Evolutionary conservation across 345 rosid genomes (phyloP).

Genomic region (Rhodamnia rubescens): DNA sequence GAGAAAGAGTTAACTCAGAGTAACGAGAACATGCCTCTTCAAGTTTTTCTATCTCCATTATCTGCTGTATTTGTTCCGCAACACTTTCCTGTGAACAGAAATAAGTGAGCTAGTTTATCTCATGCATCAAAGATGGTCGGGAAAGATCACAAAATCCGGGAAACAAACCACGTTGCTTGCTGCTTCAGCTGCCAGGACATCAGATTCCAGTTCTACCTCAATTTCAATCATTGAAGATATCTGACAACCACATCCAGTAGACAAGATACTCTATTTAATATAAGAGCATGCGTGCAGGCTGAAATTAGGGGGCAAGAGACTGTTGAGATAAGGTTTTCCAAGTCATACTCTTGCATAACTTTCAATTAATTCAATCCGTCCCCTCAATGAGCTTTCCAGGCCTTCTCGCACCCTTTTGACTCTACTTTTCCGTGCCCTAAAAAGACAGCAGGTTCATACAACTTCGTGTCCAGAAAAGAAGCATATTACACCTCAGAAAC

Average conservation of each 20-base stretch:
- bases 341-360: conserved; percentile 76
- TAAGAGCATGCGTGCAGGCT: background rate
- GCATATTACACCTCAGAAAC: background rate
- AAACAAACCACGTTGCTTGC: conserved; percentile 56
- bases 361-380: conserved; percentile 80
- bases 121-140: background rate
- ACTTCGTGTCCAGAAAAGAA: background rate
- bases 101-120: background rate
- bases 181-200: conserved; percentile 95
- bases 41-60: conserved; percentile 93
- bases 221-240: conserved; percentile 98
- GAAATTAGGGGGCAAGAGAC: background rate
- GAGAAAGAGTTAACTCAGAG: background rate
- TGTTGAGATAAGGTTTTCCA: background rate
- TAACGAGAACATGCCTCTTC: conserved; percentile 54
- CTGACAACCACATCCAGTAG: conserved; percentile 18
- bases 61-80: conserved; percentile 73
- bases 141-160: background rate
- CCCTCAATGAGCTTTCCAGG: conserved; percentile 63
- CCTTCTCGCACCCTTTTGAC: conserved; percentile 76
- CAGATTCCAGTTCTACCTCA: conserved; percentile 87
- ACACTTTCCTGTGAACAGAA: conserved; percentile 52
- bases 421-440: conserved; percentile 65
- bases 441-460: background rate
- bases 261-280: background rate